These are phyloP conservation scores for Talaromyces sp. DNA, from an alignment of 2,329 filamentous ascomycete genomes.

Conservation along the genomic window DNA sequence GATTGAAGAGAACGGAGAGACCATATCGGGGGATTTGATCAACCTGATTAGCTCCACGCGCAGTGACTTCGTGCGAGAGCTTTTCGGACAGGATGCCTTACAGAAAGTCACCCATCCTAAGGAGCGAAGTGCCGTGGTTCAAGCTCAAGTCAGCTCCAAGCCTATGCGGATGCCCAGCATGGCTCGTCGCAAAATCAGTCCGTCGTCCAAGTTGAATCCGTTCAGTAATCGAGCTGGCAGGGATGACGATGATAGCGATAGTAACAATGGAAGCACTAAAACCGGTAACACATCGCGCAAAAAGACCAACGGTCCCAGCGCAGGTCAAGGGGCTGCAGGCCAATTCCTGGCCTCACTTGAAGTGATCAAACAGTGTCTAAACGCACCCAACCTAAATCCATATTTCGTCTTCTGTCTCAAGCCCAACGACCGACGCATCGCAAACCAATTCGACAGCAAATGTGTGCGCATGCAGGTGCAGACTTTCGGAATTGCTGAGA, in stretches of 20 bases:
- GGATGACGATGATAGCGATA: constrained; percentile 43
- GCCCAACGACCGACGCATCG: constrained; percentile 92
- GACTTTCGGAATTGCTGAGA: constrained; percentile 93
- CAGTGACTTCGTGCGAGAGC: constrained; percentile 80
- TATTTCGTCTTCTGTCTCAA: constrained; percentile 98
- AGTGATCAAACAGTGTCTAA: constrained; percentile 84
- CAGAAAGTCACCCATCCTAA: constrained; percentile 91
- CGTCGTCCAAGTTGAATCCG: constrained; percentile 44
- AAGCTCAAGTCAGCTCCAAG: constrained; percentile 94
- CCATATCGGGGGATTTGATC: constrained; percentile 92
- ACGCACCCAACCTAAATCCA: constrained; percentile 76
- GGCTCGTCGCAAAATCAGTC: constrained; percentile 70
- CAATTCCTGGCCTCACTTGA: constrained; percentile 88
- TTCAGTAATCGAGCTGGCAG: constrained; percentile 28
- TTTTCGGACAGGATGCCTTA: constrained; percentile 94
- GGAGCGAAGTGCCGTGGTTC: constrained; percentile 85
- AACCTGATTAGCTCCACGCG: constrained; percentile 86
- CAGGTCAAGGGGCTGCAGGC: constrained; percentile 78
- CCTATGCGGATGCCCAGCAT: constrained; percentile 90
- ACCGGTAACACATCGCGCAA: constrained; percentile 28
- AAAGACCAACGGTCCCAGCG: constrained; percentile 38
- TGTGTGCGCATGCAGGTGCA: constrained; percentile 93
- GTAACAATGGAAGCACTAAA: constrained; percentile 31
- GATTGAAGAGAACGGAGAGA: constrained; percentile 91
- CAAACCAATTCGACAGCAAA: constrained; percentile 98